These are phyloP conservation scores for Persicaria maculosa DNA, from an alignment of 148 eudicot genomes.

Conservation along the genomic window DNA sequence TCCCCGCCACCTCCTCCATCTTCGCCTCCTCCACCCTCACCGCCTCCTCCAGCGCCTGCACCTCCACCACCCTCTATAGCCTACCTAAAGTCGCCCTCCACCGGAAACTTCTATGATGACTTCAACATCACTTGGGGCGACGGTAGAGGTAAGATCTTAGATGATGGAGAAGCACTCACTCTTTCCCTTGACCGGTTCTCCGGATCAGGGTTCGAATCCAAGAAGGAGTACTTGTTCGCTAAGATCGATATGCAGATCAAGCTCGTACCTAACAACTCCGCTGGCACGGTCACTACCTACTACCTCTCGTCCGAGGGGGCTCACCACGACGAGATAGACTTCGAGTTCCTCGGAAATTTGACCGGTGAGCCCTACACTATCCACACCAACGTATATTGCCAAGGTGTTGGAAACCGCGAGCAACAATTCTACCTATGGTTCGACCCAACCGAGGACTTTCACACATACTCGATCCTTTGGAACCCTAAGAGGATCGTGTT, in stretches of 20 bases:
- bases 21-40: not conserved
- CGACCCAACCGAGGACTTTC: slow-evolving; percentile 34
- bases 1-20: not conserved
- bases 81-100: slow-evolving; percentile 4
- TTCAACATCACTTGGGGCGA: slow-evolving; percentile 38
- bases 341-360: slow-evolving; percentile 38
- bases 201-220: slow-evolving; percentile 37
- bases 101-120: slow-evolving; percentile 24
- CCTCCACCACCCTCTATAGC: not conserved
- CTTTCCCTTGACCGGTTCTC: slow-evolving; percentile 32
- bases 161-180: slow-evolving; percentile 26
- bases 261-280: slow-evolving; percentile 33
- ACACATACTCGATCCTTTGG: slow-evolving; percentile 37
- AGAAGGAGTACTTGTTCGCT: slow-evolving; percentile 25
- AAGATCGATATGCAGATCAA: slow-evolving; percentile 33
- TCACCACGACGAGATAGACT: slow-evolving; percentile 37
- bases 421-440: slow-evolving; percentile 38
- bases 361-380: slow-evolving; percentile 36
- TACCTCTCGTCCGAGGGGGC: slow-evolving; percentile 28
- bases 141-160: slow-evolving; percentile 24
- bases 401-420: slow-evolving; percentile 35
- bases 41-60: slow-evolving; percentile 4
- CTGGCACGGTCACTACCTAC: slow-evolving; percentile 39
- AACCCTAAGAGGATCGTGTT: slow-evolving; percentile 28
- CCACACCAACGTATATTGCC: slow-evolving; percentile 33